Evolutionary conservation across 1,284 basidiomycete genomes (phyloP), one percentile per base, ranked within the genome.

Genomic region (Golubevia pallescens): DNA sequence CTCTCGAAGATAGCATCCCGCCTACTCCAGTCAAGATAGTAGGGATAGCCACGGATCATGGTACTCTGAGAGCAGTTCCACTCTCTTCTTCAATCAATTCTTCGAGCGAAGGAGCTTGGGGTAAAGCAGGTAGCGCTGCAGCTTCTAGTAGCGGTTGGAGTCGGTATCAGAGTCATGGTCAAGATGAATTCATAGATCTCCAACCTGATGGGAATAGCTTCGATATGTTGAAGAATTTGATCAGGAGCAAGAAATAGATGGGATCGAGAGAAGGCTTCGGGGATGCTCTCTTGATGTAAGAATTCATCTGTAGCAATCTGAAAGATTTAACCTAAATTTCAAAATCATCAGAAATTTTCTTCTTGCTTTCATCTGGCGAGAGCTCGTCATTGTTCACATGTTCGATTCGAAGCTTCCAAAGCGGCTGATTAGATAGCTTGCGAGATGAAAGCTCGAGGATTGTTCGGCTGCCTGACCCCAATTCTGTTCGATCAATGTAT

Each of bases 201-300:
- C 96, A 97, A 86, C 97, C 96, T 1, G 95, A 98, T 80, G 94
- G 95, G 32, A 99, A 99, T 85, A 93, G 93, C 80, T 98, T 99
- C 79, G 96, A 98, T 86, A 89, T 98, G 80, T 93, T 98, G 91
- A 90, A 91, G 61, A 93, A 94, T 32, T 86, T 99, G 83, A 95
- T 99, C 80, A 90, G 89, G 86, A 86, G 88, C 20, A 93, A 92
- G 86, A 71, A 69, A 48, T 87, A 38, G 63, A n/a, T 3, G 10
- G 54, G 54, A 10, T 5, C 34, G 10, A 10, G 34, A 38, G 10
- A 38, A 38, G 34, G n/a, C n/a, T n/a, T n/a, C n/a, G n/a, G n/a
- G n/a, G n/a, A n/a, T n/a, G n/a, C n/a, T n/a, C n/a, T n/a, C n/a
- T n/a, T n/a, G n/a, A n/a, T n/a, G n/a, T n/a, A n/a, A n/a, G n/a